Evolutionary conservation across 768 basidiomycete genomes (phyloP).

Genomic region (Xerocomellus chrysenteron): DNA sequence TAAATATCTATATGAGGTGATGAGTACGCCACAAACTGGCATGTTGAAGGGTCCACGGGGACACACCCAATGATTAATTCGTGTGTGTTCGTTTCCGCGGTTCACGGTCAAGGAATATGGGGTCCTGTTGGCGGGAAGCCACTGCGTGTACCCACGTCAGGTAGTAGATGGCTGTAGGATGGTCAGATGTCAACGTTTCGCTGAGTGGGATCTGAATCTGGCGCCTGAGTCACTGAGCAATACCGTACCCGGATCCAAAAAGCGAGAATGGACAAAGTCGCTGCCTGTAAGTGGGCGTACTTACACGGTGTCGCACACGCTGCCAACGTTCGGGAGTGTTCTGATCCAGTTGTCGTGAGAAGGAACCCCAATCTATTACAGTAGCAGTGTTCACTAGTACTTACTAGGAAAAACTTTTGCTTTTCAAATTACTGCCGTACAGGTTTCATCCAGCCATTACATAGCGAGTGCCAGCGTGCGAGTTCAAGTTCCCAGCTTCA

Average conservation of each 20-base stretch:
- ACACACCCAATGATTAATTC: neutral
- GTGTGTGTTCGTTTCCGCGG: neutral
- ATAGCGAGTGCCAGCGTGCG: neutral
- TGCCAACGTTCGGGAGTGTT: neutral
- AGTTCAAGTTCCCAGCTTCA: constrained; percentile 14
- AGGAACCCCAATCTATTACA: constrained; percentile 1
- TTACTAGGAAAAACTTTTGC: neutral
- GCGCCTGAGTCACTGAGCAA: neutral
- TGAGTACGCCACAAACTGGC: neutral
- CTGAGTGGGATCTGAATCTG: constrained; percentile 15
- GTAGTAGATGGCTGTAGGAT: neutral
- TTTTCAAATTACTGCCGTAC: constrained; percentile 5
- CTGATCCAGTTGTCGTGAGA: constrained; percentile 12
- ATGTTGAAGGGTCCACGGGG: neutral
- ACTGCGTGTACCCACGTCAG: constrained; percentile 6
- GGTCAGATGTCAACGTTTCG: neutral
- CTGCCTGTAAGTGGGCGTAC: neutral
- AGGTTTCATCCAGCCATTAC: constrained; percentile 1
- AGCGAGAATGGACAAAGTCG: constrained; percentile 2
- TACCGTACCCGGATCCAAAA: neutral
- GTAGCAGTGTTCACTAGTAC: neutral
- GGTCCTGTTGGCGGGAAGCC: neutral
- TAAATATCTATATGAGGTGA: neutral
- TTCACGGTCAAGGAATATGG: neutral
- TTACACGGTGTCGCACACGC: neutral